These are phyloP conservation scores for Cicer bijugum DNA, from an alignment of 306 rosid species.

Conservation along the genomic window DNA sequence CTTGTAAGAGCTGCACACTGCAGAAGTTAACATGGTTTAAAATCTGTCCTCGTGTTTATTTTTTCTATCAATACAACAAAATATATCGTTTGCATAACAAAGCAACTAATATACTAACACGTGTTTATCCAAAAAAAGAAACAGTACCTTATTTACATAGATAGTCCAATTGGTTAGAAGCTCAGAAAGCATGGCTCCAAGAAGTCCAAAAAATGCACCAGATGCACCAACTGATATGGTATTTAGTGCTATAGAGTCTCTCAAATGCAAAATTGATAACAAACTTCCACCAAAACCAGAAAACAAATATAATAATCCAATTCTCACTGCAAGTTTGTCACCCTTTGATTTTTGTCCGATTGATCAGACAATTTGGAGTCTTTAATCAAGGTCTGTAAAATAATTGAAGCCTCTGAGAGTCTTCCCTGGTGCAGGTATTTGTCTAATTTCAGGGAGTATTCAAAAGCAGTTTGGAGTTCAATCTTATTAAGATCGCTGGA, in stretches of 20 bases:
- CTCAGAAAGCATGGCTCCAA: constrained; percentile 96
- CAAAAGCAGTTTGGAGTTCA: constrained; percentile 63
- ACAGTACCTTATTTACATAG: constrained; percentile 69
- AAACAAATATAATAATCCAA: constrained; percentile 66
- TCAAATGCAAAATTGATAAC: constrained; percentile 54
- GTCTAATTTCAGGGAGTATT: constrained; percentile 67
- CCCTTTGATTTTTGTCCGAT: constrained; percentile 43
- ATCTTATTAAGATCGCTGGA: constrained; percentile 51
- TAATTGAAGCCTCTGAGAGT: constrained; percentile 62
- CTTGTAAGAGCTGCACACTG: constrained; percentile 70
- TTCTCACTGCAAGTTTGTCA: constrained; percentile 58
- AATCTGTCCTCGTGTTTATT: background rate
- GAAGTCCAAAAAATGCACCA: constrained; percentile 87
- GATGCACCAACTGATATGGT: constrained; percentile 89
- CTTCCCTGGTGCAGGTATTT: constrained; percentile 55
- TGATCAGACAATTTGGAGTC: constrained; percentile 50
- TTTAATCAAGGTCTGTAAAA: constrained; percentile 63
- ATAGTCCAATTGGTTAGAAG: constrained; percentile 88
- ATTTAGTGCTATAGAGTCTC: background rate
- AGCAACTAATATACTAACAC: no score
- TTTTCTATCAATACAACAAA: background rate
- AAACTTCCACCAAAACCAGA: constrained; percentile 88
- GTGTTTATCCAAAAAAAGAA: no score
- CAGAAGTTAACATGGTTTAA: constrained; percentile 41
- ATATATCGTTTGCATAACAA: background rate